phyloP scores from a whole-genome alignment of 371 early-diverging fungal species.

The Rhizopus sp. region DNA sequence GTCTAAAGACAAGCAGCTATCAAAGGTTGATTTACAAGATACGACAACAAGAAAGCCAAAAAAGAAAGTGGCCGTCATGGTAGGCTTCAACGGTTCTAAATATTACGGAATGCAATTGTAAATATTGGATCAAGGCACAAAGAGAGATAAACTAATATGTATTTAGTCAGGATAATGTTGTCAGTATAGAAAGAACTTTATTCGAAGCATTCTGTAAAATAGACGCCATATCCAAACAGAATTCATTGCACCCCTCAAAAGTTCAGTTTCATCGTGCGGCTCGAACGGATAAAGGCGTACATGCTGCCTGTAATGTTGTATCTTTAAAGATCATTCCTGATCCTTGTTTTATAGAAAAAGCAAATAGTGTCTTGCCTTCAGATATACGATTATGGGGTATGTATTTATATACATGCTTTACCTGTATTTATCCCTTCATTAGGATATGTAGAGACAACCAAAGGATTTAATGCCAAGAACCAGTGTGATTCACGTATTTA shows the following conservation, averaged over 20 bases:
- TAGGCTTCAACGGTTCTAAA: conserved; percentile 94
- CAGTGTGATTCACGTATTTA: conserved; percentile 94
- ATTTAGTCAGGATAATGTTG: conserved; percentile 50
- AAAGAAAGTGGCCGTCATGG: conserved; percentile 82
- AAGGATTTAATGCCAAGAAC: conserved; percentile 91
- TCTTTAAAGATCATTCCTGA: conserved; percentile 85
- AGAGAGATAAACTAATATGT: background rate
- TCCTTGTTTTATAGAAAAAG: conserved; percentile 64
- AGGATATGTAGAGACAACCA: conserved; percentile 72
- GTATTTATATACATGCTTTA: background rate
- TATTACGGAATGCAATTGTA: conserved; percentile 97
- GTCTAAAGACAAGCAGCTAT: too few species aligned
- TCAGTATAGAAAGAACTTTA: conserved; percentile 83
- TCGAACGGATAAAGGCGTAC: conserved; percentile 99
- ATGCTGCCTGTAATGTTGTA: conserved; percentile 96
- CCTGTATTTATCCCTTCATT: conserved; percentile 1
- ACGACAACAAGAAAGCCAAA: conserved; percentile 69
- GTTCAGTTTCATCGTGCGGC: conserved; percentile 86
- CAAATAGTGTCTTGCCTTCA: conserved; percentile 76
- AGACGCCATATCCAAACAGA: conserved; percentile 76
- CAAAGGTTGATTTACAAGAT: too few species aligned
- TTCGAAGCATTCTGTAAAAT: conserved; percentile 76
- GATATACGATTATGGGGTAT: conserved; percentile 89
- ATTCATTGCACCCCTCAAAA: conserved; percentile 78
- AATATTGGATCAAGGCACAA: conserved; percentile 12